These are phyloP conservation scores for Parathielavia hyrcaniae DNA, from an alignment of 495 filamentous ascomycete species.

Conservation along the genomic window DNA sequence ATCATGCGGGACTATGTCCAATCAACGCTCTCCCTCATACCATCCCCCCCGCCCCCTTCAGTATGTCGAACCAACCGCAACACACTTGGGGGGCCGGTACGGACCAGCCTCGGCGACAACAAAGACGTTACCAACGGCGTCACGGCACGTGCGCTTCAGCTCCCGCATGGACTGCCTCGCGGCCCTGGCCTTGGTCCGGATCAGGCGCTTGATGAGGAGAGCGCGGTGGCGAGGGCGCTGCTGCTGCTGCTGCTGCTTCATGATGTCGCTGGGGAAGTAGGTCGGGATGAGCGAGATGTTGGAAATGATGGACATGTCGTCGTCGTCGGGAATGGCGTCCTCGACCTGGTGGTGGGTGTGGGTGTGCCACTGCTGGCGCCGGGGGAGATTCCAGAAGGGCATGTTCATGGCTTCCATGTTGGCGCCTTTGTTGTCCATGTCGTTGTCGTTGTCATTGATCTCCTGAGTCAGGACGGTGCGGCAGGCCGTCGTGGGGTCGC, in stretches of 20 bases:
- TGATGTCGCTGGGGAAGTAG: slow-evolving; percentile 20
- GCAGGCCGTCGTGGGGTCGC: background rate
- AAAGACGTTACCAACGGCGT: slow-evolving; percentile 11
- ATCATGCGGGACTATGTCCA: too few relatives aligned
- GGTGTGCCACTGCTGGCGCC: background rate
- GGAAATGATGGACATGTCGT: slow-evolving; percentile 24
- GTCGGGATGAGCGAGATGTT: slow-evolving; percentile 24
- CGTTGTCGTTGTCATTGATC: background rate
- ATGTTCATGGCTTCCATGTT: slow-evolving; percentile 18
- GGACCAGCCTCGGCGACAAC: background rate
- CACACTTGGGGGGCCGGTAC: slow-evolving; percentile 14
- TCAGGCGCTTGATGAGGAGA: slow-evolving; percentile 13
- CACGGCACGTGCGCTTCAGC: slow-evolving; percentile 15
- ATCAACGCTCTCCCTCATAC: too few relatives aligned
- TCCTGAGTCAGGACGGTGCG: background rate
- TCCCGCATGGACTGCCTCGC: slow-evolving; percentile 16
- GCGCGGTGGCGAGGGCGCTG: slow-evolving; percentile 8
- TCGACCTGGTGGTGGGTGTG: background rate
- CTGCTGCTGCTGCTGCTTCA: slow-evolving; percentile 12
- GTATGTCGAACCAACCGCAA: slow-evolving; percentile 14
- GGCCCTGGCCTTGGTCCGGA: slow-evolving; percentile 16
- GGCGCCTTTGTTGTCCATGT: slow-evolving; percentile 1
- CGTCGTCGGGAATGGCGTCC: slow-evolving; percentile 14
- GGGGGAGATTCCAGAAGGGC: slow-evolving; percentile 16
- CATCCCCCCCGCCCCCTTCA: background rate